Conservation (phyloP, 441 rosid species). For the Adansonia madagascariensis region DNA sequence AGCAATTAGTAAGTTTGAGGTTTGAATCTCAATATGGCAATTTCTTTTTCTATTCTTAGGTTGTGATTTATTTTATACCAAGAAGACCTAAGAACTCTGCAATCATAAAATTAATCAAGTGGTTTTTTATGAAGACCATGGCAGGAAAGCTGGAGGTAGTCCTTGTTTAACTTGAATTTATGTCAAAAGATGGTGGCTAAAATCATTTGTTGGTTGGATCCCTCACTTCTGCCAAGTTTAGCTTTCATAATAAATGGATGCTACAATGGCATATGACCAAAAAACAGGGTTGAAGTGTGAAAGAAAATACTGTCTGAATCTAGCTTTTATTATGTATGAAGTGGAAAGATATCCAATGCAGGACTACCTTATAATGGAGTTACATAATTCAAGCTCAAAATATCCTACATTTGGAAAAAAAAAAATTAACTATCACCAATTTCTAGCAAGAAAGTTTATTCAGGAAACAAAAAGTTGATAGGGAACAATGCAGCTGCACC, state of each 20-base stretch:
- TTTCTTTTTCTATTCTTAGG: neutral
- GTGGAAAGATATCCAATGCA: neutral
- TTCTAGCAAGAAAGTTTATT: constrained; percentile 22
- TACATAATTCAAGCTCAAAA: neutral
- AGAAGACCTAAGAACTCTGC: neutral
- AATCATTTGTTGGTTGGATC: neutral
- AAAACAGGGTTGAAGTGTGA: neutral
- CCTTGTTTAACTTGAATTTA: no score
- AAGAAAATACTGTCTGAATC: neutral
- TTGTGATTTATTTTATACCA: neutral
- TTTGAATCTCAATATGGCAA: neutral
- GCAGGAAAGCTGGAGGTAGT: neutral
- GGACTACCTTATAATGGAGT: neutral
- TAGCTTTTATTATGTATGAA: constrained; percentile 14
- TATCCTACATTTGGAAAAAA: no score
- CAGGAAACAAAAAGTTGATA: neutral
- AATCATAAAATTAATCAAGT: no score
- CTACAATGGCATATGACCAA: neutral
- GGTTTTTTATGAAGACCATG: no score
- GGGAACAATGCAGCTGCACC: constrained; percentile 26
- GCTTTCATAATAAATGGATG: neutral
- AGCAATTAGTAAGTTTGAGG: neutral
- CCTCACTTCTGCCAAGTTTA: neutral
- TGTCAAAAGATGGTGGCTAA: neutral
- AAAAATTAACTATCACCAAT: neutral